Conservation (phyloP, 1,284 basidiomycete genomes). For the Pulveroboletus sp. region DNA sequence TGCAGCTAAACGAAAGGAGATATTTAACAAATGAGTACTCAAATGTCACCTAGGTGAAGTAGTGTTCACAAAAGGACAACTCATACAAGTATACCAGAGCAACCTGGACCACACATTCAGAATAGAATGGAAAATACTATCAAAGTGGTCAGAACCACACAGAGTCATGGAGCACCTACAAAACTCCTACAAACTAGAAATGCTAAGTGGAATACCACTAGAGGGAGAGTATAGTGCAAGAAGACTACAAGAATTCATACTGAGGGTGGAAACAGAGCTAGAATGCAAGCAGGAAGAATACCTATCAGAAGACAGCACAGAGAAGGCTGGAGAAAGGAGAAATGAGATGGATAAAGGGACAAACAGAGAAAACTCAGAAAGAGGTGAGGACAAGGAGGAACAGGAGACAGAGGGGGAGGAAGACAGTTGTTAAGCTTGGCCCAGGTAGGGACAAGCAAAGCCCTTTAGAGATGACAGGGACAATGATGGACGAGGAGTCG, state of each 20-base stretch:
- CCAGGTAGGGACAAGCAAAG: too few relatives aligned
- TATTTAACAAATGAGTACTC: not conserved
- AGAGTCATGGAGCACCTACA: not conserved
- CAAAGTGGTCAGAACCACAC: not conserved
- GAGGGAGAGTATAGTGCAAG: not conserved
- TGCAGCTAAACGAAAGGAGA: not conserved
- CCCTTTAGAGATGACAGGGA: too few relatives aligned
- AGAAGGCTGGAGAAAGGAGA: too few relatives aligned
- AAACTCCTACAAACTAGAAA: not conserved
- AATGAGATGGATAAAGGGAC: too few relatives aligned
- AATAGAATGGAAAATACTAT: not conserved
- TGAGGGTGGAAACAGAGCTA: not conserved
- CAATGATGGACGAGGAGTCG: too few relatives aligned
- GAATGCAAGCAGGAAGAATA: too few relatives aligned
- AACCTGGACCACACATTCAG: not conserved
- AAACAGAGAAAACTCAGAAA: too few relatives aligned
- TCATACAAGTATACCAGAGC: not conserved
- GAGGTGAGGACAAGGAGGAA: too few relatives aligned
- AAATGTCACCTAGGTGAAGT: not conserved
- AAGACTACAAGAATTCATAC: not conserved
- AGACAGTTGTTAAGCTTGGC: too few relatives aligned
- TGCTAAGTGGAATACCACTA: not conserved
- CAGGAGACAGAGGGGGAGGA: too few relatives aligned
- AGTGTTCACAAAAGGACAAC: not conserved
- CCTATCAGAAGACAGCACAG: too few relatives aligned